Percentiles rank a stretch among this genome's conserved stretches.
Conservation (phyloP, 2,329 filamentous ascomycete genomes). For the Aspergillus carbonarius region DNA sequence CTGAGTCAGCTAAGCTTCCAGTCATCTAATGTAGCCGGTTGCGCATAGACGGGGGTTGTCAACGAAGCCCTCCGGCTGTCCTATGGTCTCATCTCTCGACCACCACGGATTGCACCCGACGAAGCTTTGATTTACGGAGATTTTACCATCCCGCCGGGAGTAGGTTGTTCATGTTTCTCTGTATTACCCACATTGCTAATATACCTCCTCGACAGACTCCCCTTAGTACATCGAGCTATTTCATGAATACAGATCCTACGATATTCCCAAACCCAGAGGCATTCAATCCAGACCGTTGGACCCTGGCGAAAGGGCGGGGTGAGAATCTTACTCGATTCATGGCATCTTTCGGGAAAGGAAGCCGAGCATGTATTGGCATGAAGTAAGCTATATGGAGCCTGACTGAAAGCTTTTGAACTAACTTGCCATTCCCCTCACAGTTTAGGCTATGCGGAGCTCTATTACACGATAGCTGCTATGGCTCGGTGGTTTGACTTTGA, state of each 20-base stretch:
- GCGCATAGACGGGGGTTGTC: slow-evolving; percentile 7
- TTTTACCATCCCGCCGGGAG: slow-evolving; percentile 22
- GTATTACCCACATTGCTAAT: too few relatives aligned
- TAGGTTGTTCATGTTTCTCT: neutral
- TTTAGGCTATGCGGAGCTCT: too few relatives aligned
- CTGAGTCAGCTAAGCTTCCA: neutral
- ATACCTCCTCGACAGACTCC: neutral
- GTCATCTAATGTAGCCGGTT: neutral
- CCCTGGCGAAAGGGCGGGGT: neutral
- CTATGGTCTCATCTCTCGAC: slow-evolving; percentile 30
- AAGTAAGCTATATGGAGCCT: neutral
- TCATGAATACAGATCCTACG: neutral
- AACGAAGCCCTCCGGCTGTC: slow-evolving; percentile 40
- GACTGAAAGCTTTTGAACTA: too few relatives aligned
- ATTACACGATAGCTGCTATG: too few relatives aligned
- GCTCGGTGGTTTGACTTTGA: too few relatives aligned
- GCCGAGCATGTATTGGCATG: neutral
- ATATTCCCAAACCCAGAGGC: neutral
- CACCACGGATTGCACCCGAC: slow-evolving; percentile 26
- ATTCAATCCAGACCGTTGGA: neutral
- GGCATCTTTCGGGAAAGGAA: neutral
- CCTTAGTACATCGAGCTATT: neutral
- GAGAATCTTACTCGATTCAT: neutral
- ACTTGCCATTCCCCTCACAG: too few relatives aligned
- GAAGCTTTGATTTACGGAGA: slow-evolving; percentile 31